phyloP scores from a whole-genome alignment of 768 basidiomycete genomes.

The Suillus ampliporus region DNA sequence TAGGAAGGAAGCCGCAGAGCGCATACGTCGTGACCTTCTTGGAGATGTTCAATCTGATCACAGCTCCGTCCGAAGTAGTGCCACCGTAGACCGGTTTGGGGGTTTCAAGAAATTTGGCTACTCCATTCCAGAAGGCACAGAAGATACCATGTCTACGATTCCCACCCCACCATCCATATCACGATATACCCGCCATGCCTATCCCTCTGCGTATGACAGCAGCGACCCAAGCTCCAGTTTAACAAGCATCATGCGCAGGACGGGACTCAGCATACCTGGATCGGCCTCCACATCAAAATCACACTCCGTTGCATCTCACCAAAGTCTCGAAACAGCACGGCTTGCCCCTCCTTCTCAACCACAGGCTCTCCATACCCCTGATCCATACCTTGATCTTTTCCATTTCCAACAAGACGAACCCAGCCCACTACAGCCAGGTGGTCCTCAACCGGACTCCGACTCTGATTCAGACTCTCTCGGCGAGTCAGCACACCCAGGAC shows the following conservation, averaged over 20 bases:
- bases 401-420: constrained; percentile 34
- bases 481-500: constrained; percentile 58
- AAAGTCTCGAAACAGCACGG: constrained; percentile 2
- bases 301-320: constrained; percentile 19
- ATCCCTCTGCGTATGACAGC: constrained; percentile 45
- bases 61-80: constrained; percentile 19
- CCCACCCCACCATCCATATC: constrained; percentile 75
- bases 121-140: constrained; percentile 31
- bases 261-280: constrained; percentile 53
- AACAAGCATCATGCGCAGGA: constrained; percentile 72
- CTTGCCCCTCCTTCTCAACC: constrained; percentile 10
- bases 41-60: constrained; percentile 52
- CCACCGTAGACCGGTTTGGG: constrained; percentile 20
- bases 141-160: constrained; percentile 72
- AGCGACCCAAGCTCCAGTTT: constrained; percentile 60
- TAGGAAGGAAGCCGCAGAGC: constrained; percentile 68
- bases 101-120: constrained; percentile 38
- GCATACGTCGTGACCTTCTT: constrained; percentile 70
- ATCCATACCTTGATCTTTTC: constrained; percentile 29
- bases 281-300: constrained; percentile 26
- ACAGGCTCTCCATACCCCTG: constrained; percentile 27
- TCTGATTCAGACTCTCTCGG: constrained; percentile 68
- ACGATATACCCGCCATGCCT: constrained; percentile 57
- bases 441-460: constrained; percentile 43
- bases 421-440: constrained; percentile 19